Evolutionary conservation across 2,329 filamentous ascomycete species (phyloP), one percentile per base, ranked within the genome.

Genomic region (Didymosphaeria variabile): DNA sequence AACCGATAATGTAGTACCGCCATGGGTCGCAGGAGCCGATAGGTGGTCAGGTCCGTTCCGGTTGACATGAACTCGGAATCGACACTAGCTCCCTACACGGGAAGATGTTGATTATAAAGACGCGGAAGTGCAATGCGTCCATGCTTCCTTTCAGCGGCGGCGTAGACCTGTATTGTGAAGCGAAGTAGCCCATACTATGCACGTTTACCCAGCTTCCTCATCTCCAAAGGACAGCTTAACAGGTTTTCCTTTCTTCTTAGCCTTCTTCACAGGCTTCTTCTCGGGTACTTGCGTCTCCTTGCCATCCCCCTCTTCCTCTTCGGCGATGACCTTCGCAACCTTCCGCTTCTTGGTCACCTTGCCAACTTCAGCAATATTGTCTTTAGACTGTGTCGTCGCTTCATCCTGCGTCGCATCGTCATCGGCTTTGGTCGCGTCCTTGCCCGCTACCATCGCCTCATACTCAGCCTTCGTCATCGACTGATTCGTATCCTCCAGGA

Each of bases 401-500:
- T 40, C 10, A 10, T 49, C 55, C 4, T 61, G 65, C 2, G 57
- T 57, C 2, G 50, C 29, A 23, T 68, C 44, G 13, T 59, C 57
- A 36, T 19, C 57, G 6, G 61, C 64, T 38, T 60, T 57, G 23
- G 58, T 55, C 7, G 44, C 19, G n/a, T 74, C 69, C 53, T 77
- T 73, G 1, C 70, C 71, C 10, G 73, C 66, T 15, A 79, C 71
- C 49, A 85, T 71, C 17, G 79, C 79, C 36, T 83, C 80, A 58
- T 83, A 82, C 50, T 85, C 82, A n/a, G 79, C 79, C 69, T 79
- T 85, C 63, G 69, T 87, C 67, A 79, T 77, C 50, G 90, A 85
- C 32, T 89, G 84, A 57, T 92, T 90, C 53, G 88, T 90, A 5
- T 86, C 83, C 73, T 93, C 91, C 67, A 94, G 87, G 4, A 95